Base-by-base conservation (phyloP, 2,329 filamentous ascomycete genomes). In the Arthrinium puccinioides region DNA sequence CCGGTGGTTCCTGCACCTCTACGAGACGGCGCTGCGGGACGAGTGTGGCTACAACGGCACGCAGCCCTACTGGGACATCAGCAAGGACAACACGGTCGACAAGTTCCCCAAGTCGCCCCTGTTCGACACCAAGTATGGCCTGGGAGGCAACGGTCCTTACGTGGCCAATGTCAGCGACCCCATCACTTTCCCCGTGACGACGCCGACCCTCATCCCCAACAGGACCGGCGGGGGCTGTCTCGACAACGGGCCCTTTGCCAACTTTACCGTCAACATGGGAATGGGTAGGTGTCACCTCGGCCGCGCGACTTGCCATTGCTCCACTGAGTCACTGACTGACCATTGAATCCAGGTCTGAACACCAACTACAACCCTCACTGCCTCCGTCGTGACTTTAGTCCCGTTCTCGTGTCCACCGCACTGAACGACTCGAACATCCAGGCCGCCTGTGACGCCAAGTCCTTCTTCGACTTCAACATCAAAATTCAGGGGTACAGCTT, bases 281-380 rank as follows among this genome's bases (percentile, higher is more conserved):
- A n/a, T n/a, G n/a, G n/a, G n/a, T n/a, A n/a, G n/a, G n/a, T n/a
- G n/a, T n/a, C n/a, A n/a, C n/a, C n/a, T n/a, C n/a, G n/a, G n/a
- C n/a, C n/a, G n/a, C n/a, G n/a, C n/a, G n/a, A n/a, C n/a, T n/a
- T n/a, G n/a, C n/a, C n/a, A n/a, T n/a, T n/a, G n/a, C n/a, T n/a
- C n/a, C n/a, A n/a, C n/a, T n/a, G n/a, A n/a, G n/a, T n/a, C n/a
- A 51, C 58, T 38, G 52, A 59, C 21, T n/a, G n/a, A n/a, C n/a
- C n/a, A n/a, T n/a, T n/a, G n/a, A n/a, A n/a, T n/a, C 57, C 54
- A 4, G 49, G 52, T 9, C 38, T 40, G 11, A 32, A 42, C 37
- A 47, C 43, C 4, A 38, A 38, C 6, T 54, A 61, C 24, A 52
- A 44, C 36, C 56, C 57, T 6, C 56, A 50, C 37, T 61, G 59